Percentiles rank a stretch among this genome's conserved stretches.
Evolutionary conservation across 345 rosid genomes (phyloP).

Genomic region (Populus simonii): DNA sequence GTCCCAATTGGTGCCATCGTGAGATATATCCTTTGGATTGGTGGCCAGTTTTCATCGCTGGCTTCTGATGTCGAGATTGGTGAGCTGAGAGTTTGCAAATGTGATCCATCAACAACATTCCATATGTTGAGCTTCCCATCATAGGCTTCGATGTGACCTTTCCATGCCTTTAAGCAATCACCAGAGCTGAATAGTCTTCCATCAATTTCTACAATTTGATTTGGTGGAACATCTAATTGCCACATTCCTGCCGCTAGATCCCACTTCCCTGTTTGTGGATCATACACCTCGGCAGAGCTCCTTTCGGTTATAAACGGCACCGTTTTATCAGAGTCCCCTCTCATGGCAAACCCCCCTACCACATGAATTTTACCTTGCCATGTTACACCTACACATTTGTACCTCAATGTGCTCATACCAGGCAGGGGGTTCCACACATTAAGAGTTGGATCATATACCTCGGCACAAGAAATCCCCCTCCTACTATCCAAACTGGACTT

Average conservation of each 20-base stretch:
- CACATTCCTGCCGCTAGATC: conserved; percentile 50
- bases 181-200: conserved; percentile 53
- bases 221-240: conserved; percentile 61
- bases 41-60: conserved; percentile 14
- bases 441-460: conserved; percentile 33
- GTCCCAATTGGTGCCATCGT: conserved; percentile 52
- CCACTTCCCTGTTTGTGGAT: conserved; percentile 35
- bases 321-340: conserved; percentile 23
- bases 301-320: conserved; percentile 39
- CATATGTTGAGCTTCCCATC: conserved; percentile 46
- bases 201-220: conserved; percentile 41
- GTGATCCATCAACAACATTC: conserved; percentile 49
- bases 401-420: conserved; percentile 38
- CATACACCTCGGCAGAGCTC: conserved; percentile 52
- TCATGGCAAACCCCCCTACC: conserved; percentile 43
- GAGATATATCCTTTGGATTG: conserved; percentile 30
- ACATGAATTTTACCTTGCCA: conserved; percentile 50
- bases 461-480: conserved; percentile 33
- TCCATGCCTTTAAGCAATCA: conserved; percentile 57
- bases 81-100: conserved; percentile 20
- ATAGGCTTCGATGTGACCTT: conserved; percentile 50
- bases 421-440: conserved; percentile 41
- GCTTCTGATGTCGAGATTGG: conserved; percentile 11
- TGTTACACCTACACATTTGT: conserved; percentile 50
- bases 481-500: conserved; percentile 31